Conservation (phyloP, 2,329 filamentous ascomycete genomes). For the Apiospora saccharicola region DNA sequence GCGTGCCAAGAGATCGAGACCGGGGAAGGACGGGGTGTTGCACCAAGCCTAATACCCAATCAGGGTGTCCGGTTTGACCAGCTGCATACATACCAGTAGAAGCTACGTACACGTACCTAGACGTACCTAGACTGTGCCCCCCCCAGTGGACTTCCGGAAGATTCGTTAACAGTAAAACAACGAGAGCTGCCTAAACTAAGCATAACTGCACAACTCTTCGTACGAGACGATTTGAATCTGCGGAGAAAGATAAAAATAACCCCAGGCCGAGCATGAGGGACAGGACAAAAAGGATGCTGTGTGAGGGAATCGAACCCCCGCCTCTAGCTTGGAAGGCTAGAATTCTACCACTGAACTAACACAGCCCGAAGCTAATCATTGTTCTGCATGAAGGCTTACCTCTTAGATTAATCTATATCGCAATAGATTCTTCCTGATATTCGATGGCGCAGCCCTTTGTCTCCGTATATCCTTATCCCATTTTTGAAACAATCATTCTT, state of each 20-base stretch:
- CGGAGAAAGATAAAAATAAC: neutral
- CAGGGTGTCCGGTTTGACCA: conserved; percentile 22
- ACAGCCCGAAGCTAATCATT: too few relatives aligned
- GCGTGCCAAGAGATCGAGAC: conserved; percentile 16
- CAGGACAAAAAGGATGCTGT: conserved; percentile 14
- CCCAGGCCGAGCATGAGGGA: neutral
- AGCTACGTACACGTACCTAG: neutral
- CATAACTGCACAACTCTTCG: neutral
- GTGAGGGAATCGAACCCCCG: conserved; percentile 26
- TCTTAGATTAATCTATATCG: too few relatives aligned
- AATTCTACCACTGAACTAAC: conserved; percentile 25
- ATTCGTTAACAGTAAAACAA: neutral
- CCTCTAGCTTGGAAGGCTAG: conserved; percentile 25
- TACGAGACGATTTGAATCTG: neutral
- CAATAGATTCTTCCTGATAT: neutral
- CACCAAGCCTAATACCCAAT: conserved; percentile 24
- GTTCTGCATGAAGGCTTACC: too few relatives aligned
- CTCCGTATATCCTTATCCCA: neutral
- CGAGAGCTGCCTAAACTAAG: neutral
- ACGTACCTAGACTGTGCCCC: neutral
- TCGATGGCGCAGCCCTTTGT: neutral
- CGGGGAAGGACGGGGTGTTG: conserved; percentile 15
- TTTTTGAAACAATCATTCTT: too few relatives aligned
- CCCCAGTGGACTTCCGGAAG: neutral
- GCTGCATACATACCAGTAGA: conserved; percentile 3